Conservation (phyloP, 495 filamentous ascomycete genomes). For the Penicillium manginii region DNA sequence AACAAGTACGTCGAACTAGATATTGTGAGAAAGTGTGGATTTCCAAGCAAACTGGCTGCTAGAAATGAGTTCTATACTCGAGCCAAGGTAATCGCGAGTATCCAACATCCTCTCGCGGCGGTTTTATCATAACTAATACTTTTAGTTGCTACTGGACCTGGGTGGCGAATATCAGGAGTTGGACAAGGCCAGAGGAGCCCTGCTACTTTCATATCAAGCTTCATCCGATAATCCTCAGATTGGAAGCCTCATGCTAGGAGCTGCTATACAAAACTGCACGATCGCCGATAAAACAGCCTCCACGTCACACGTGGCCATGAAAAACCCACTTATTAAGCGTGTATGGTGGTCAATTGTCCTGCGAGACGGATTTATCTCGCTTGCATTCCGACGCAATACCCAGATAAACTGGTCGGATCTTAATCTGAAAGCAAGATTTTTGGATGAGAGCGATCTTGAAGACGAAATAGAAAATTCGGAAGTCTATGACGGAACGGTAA, state of each 20-base stretch:
- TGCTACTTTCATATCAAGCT: neutral
- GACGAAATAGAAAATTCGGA: neutral
- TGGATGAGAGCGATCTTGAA: neutral
- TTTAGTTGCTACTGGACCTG: neutral
- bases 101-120: no score
- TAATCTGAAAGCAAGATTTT: neutral
- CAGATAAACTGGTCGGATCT: neutral
- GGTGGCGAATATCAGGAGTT: neutral
- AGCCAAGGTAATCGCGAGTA: neutral
- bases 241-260: conserved; percentile 1
- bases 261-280: neutral
- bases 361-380: neutral
- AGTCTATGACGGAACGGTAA: neutral
- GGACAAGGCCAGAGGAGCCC: neutral
- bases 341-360: neutral
- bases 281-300: neutral
- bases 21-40: neutral
- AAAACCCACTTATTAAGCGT: neutral
- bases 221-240: conserved; percentile 1
- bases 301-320: neutral
- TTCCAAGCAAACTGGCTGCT: neutral
- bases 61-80: neutral
- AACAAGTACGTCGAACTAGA: neutral
- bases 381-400: neutral
- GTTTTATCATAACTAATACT: neutral